phyloP scores from a whole-genome alignment of 768 basidiomycete species.

The Lactifluus echinatus region DNA sequence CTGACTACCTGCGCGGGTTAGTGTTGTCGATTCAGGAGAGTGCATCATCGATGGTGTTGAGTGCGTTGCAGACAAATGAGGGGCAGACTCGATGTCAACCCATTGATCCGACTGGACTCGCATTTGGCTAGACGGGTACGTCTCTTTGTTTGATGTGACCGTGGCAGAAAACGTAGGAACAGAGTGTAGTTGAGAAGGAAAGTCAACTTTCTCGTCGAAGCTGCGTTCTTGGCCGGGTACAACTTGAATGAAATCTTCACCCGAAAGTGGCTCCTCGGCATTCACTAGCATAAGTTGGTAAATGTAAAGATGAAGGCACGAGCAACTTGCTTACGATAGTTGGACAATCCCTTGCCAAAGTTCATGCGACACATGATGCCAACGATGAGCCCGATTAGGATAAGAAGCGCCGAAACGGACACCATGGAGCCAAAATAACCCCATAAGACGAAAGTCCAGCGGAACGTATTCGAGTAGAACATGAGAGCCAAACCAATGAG shows the following conservation, averaged over 20 bases:
- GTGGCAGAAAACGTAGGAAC: slow-evolving; percentile 46
- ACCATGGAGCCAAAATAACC: slow-evolving; percentile 62
- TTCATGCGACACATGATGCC: slow-evolving; percentile 63
- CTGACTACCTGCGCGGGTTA: slow-evolving; percentile 33
- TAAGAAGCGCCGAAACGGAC: slow-evolving; percentile 47
- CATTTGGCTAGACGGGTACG: slow-evolving; percentile 30
- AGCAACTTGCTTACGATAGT: slow-evolving; percentile 45
- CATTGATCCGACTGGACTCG: slow-evolving; percentile 22
- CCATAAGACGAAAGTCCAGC: slow-evolving; percentile 71
- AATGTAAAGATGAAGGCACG: not conserved
- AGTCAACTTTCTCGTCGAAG: slow-evolving; percentile 45
- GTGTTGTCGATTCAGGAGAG: not conserved
- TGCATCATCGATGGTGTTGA: not conserved
- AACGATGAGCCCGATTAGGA: slow-evolving; percentile 45
- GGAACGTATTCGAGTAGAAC: slow-evolving; percentile 65
- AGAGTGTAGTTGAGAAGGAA: slow-evolving; percentile 44
- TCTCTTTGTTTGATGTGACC: slow-evolving; percentile 29
- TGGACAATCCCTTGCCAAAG: slow-evolving; percentile 66
- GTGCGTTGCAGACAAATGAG: not conserved
- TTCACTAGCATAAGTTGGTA: slow-evolving; percentile 37
- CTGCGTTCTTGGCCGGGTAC: slow-evolving; percentile 26
- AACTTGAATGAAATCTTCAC: slow-evolving; percentile 33
- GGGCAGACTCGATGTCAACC: not conserved
- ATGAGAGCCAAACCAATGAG: slow-evolving; percentile 62
- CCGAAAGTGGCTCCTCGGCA: slow-evolving; percentile 41